Evolutionary conservation across 1,284 basidiomycete species (phyloP).

Genomic region (Sporisorium scitamineum): DNA sequence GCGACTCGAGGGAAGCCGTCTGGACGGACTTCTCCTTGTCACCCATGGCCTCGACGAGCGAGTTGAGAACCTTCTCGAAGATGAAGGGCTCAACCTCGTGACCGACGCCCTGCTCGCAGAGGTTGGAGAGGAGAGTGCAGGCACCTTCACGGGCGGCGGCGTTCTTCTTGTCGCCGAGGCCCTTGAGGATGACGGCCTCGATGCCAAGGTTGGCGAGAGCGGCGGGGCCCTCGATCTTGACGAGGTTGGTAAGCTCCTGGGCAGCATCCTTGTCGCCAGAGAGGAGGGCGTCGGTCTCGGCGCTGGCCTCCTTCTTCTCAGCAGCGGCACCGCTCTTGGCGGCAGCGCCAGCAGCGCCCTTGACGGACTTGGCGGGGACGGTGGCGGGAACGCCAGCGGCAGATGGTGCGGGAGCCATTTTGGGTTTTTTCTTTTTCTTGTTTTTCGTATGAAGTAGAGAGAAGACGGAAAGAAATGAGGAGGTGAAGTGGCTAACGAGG

Average conservation of each 20-base stretch:
- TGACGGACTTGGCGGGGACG: slow-evolving; percentile 64
- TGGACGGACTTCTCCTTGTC: slow-evolving; percentile 90
- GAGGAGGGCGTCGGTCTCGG: slow-evolving; percentile 70
- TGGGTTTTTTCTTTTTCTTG: slow-evolving; percentile 7
- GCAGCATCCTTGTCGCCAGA: slow-evolving; percentile 70
- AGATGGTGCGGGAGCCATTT: slow-evolving; percentile 57
- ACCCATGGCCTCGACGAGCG: slow-evolving; percentile 89
- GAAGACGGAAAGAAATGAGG: not conserved
- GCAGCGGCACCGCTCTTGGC: slow-evolving; percentile 64
- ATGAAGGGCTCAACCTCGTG: slow-evolving; percentile 91
- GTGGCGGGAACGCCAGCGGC: slow-evolving; percentile 65
- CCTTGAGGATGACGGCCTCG: slow-evolving; percentile 82
- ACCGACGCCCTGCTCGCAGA: slow-evolving; percentile 81
- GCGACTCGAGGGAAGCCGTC: slow-evolving; percentile 85
- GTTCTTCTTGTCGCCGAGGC: slow-evolving; percentile 75
- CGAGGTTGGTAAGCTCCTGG: slow-evolving; percentile 71
- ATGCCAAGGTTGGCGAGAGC: slow-evolving; percentile 83
- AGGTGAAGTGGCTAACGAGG: slow-evolving; percentile 18
- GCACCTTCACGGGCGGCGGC: slow-evolving; percentile 83
- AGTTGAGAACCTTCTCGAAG: slow-evolving; percentile 84
- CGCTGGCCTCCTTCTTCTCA: slow-evolving; percentile 69
- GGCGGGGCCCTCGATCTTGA: slow-evolving; percentile 79
- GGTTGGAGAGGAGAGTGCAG: slow-evolving; percentile 74
- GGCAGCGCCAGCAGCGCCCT: slow-evolving; percentile 66
- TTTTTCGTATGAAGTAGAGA: not conserved